A percentile compares a stretch with the other conserved stretches of the same genome.
phyloP scores from a whole-genome alignment of 1,284 basidiomycete genomes.

The Ceratobasidium sp. region DNA sequence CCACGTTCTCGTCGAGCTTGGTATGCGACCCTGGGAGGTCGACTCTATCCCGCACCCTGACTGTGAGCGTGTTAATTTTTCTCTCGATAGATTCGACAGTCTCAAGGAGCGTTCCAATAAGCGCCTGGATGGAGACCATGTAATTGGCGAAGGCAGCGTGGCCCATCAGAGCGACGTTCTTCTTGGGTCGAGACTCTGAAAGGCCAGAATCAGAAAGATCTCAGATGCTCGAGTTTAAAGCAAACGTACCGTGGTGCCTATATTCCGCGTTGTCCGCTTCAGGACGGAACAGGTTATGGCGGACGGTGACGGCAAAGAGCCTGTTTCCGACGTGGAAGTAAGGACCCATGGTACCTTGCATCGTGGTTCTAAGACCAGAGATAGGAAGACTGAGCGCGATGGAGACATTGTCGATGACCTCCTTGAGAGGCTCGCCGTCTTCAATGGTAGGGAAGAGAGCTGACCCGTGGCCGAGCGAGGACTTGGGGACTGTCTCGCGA shows the following conservation, averaged over 20 bases:
- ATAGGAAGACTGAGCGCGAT: slow-evolving; percentile 44
- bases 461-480: slow-evolving; percentile 45
- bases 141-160: slow-evolving; percentile 47
- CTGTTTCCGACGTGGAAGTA: slow-evolving; percentile 50
- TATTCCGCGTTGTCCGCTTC: slow-evolving; percentile 46
- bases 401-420: slow-evolving; percentile 48
- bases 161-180: slow-evolving; percentile 53
- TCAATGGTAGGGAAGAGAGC: slow-evolving; percentile 48
- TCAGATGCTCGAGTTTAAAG: slow-evolving; percentile 43
- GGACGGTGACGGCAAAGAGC: slow-evolving; percentile 51
- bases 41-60: slow-evolving; percentile 38
- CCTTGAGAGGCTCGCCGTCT: slow-evolving; percentile 47
- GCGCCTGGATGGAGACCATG: slow-evolving; percentile 48
- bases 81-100: slow-evolving; percentile 43
- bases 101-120: slow-evolving; percentile 46
- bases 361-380: slow-evolving; percentile 44
- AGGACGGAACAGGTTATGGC: slow-evolving; percentile 48
- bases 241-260: slow-evolving; percentile 47
- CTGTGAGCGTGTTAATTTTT: slow-evolving; percentile 36
- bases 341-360: slow-evolving; percentile 51
- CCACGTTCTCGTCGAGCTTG: slow-evolving; percentile 41
- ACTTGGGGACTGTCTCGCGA: slow-evolving; percentile 48
- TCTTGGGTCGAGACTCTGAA: slow-evolving; percentile 47
- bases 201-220: slow-evolving; percentile 47
- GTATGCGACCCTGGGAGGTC: slow-evolving; percentile 33